Conservation (phyloP, 139 green algal species). For the Chlorella sp. region DNA sequence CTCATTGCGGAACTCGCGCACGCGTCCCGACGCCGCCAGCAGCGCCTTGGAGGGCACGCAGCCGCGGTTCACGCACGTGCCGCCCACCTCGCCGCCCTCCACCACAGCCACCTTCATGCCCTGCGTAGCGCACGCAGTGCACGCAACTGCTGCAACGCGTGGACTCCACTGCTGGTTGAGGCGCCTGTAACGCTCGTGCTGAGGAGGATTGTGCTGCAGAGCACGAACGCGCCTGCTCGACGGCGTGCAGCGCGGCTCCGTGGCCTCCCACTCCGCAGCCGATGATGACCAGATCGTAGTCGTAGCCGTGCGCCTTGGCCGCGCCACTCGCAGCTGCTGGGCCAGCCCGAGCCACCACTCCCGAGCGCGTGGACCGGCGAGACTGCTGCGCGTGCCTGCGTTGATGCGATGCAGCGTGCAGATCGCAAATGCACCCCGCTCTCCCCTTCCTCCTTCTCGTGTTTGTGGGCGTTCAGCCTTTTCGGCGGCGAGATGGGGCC, state of each 20-base stretch:
- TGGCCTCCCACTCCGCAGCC: constrained; percentile 96
- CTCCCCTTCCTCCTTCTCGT: no score
- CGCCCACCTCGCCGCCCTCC: constrained; percentile 95
- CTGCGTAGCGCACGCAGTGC: constrained; percentile 18
- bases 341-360: no score
- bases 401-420: no score
- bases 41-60: constrained; percentile 97
- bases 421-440: no score
- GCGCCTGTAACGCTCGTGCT: no score
- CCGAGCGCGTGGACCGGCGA: no score
- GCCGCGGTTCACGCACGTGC: constrained; percentile 99
- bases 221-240: constrained; percentile 69
- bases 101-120: constrained; percentile 96
- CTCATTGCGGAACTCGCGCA: constrained; percentile 88
- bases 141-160: background rate
- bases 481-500: no score
- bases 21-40: constrained; percentile 88
- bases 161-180: background rate
- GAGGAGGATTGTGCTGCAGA: background rate
- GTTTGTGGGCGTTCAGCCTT: no score
- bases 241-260: constrained; percentile 93
- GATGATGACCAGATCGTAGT: constrained; percentile 99
- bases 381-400: no score
- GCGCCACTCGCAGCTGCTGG: no score
- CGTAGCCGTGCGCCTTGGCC: no score